These are phyloP conservation scores for Dactylellina leptospora DNA, from an alignment of 2,329 filamentous ascomycete species.

Conservation along the genomic window DNA sequence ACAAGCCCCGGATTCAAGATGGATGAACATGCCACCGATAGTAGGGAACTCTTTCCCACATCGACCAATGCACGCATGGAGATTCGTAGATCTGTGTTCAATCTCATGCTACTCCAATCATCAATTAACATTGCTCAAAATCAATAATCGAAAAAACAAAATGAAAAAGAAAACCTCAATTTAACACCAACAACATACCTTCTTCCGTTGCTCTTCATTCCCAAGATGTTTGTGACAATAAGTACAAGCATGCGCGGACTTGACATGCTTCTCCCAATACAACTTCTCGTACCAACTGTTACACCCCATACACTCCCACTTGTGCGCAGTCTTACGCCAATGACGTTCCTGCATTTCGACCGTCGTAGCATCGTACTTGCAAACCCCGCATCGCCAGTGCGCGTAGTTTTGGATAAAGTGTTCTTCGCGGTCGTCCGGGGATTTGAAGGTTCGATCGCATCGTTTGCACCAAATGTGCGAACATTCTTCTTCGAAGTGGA, in stretches of 20 bases:
- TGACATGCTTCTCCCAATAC: slow-evolving; percentile 31
- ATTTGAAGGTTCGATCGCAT: slow-evolving; percentile 34
- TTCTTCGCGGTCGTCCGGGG: slow-evolving; percentile 8
- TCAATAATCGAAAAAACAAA: not conserved
- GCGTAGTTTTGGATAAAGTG: slow-evolving; percentile 32
- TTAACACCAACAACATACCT: slow-evolving; percentile 12
- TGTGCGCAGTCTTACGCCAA: slow-evolving; percentile 33
- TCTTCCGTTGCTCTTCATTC: slow-evolving; percentile 7
- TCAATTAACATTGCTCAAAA: not conserved
- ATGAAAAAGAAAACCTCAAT: not conserved
- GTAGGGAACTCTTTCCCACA: slow-evolving; percentile 29
- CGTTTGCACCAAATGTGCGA: slow-evolving; percentile 26
- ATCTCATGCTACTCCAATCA: slow-evolving; percentile 24
- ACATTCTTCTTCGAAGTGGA: slow-evolving; percentile 20
- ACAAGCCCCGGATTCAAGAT: slow-evolving; percentile 32
- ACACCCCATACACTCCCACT: slow-evolving; percentile 31
- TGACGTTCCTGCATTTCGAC: slow-evolving; percentile 28
- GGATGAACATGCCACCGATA: slow-evolving; percentile 24
- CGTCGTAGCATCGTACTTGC: slow-evolving; percentile 20
- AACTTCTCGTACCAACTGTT: slow-evolving; percentile 19
- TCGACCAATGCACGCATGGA: slow-evolving; percentile 22
- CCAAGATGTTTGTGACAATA: slow-evolving; percentile 24
- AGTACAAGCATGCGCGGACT: slow-evolving; percentile 13
- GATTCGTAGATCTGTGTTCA: not conserved
- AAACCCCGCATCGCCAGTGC: slow-evolving; percentile 39